phyloP scores from a whole-genome alignment of 164 flowering plant genomes.

The Taxillus chinensis region DNA sequence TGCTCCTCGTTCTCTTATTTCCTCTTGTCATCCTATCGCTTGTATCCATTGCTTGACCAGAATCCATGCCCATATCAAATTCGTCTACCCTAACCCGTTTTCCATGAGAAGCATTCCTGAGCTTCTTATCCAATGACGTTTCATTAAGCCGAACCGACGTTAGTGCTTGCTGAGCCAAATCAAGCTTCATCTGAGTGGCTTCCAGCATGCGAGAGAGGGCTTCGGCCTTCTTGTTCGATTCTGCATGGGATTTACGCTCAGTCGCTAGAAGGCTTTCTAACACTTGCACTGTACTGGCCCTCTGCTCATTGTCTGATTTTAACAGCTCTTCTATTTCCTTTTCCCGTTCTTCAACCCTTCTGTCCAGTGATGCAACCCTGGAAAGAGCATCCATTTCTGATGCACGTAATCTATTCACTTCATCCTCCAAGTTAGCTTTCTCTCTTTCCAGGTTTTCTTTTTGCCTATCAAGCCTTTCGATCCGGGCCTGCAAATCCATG shows the following conservation, averaged over 20 bases:
- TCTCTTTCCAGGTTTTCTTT: conserved; percentile 65
- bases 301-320: conserved; percentile 70
- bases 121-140: conserved; percentile 68
- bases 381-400: conserved; percentile 67
- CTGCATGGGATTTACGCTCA: conserved; percentile 72
- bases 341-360: conserved; percentile 76
- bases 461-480: conserved; percentile 76
- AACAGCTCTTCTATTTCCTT: conserved; percentile 69
- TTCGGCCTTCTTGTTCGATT: conserved; percentile 73
- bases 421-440: conserved; percentile 40
- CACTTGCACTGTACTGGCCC: conserved; percentile 64
- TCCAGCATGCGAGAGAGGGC: conserved; percentile 75
- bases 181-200: conserved; percentile 75
- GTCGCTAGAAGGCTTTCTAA: conserved; percentile 63
- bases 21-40: conserved; percentile 28
- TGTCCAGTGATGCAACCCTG: conserved; percentile 57
- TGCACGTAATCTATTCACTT: conserved; percentile 38
- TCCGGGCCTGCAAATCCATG: conserved; percentile 70
- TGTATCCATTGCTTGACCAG: conserved; percentile 57
- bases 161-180: conserved; percentile 69
- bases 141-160: conserved; percentile 70
- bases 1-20: conserved; percentile 62
- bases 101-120: conserved; percentile 65
- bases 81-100: conserved; percentile 58
- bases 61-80: conserved; percentile 41